Conservation (phyloP, 345 rosid genomes). For the Ceriops tagal region DNA sequence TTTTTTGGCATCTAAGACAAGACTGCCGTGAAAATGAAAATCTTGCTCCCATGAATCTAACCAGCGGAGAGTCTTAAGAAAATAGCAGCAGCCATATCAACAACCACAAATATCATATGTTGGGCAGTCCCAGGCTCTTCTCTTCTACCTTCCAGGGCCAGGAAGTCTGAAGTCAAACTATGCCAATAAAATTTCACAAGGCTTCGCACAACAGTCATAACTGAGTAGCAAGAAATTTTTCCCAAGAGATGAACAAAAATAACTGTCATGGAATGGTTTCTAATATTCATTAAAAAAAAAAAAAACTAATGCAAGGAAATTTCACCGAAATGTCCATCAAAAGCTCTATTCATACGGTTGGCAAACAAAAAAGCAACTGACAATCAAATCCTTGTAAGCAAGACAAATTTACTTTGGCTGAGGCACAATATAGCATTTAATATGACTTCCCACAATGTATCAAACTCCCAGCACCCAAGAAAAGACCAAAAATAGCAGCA, state of each 20-base stretch:
- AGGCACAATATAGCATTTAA: neutral
- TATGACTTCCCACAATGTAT: conserved; percentile 23
- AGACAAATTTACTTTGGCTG: neutral
- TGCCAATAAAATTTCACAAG: too few relatives aligned
- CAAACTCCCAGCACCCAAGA: conserved; percentile 43
- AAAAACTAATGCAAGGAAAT: neutral
- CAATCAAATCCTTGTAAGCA: neutral
- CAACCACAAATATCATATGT: too few relatives aligned
- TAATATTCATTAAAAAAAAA: neutral
- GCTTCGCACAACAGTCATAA: neutral
- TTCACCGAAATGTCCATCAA: neutral
- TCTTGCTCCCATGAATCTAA: too few relatives aligned
- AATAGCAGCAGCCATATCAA: too few relatives aligned
- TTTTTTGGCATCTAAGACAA: too few relatives aligned
- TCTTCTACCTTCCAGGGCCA: too few relatives aligned
- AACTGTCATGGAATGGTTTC: neutral
- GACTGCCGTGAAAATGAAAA: too few relatives aligned
- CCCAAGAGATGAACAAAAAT: neutral
- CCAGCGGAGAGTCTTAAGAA: too few relatives aligned
- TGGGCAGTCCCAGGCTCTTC: too few relatives aligned
- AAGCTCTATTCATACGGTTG: neutral
- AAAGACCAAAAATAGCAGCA: conserved; percentile 93
- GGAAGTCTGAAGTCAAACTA: too few relatives aligned
- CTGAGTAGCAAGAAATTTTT: neutral
- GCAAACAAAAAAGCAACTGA: too few relatives aligned